Base-by-base conservation (phyloP, 768 basidiomycete genomes). In the Tylopilus sp. region DNA sequence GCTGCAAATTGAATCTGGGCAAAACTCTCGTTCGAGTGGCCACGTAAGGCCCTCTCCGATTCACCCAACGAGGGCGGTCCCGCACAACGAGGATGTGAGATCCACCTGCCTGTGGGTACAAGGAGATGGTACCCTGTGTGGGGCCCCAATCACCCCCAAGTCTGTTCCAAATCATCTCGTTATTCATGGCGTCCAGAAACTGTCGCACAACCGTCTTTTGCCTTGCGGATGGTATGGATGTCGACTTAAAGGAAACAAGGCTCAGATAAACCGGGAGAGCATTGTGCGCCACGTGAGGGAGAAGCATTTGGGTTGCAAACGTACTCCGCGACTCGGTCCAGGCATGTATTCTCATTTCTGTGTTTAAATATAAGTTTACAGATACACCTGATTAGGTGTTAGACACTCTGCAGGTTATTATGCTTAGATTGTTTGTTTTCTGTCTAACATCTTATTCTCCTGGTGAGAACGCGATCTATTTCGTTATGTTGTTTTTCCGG, bases 111-210 rank as follows among this genome's bases (percentile, higher is more conserved):
- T 22, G n/a, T n/a, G n/a, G n/a, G n/a, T n/a, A n/a, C n/a, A n/a
- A n/a, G n/a, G n/a, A n/a, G n/a, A n/a, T n/a, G n/a, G n/a, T n/a
- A n/a, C n/a, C n/a, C n/a, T n/a, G n/a, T n/a, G n/a, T n/a, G n/a
- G n/a, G n/a, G n/a, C 0, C 2, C 15, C 0, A 0, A 56, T 66
- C 31, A 39, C 55, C 1, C 5, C 3, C 6, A 0, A 8, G 18
- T 10, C 0, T 0, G 10, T 57, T 12, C 10, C 61, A 2, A 8
- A 49, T 0, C 64, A 65, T n/a, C 59, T 65, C 3, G 2, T 6
- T 0, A 17, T 0, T 2, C 64, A 65, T 2, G 47, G 44, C 0
- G 12, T 65, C 28, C 33, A n/a, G 6, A 44, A 54, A 0, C n/a
- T 47, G 33, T 0, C 18, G 9, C 26, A 30, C 21, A 0, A 39